A percentile compares a stretch with the other conserved stretches of the same genome.
Conservation (phyloP, 2,329 filamentous ascomycete genomes). For the Calonectria leucothoes region DNA sequence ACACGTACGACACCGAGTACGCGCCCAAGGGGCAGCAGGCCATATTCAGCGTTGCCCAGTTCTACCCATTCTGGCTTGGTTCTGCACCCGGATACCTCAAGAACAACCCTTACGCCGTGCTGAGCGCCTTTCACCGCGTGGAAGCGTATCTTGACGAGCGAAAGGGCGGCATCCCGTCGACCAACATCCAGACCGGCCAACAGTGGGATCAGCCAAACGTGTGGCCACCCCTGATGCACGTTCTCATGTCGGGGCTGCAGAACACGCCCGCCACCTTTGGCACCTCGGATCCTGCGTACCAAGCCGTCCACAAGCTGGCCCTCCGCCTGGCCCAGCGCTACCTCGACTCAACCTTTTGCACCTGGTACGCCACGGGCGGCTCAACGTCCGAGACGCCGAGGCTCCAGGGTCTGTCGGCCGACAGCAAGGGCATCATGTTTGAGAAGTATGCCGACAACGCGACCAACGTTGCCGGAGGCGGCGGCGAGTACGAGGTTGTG, state of each 20-base stretch:
- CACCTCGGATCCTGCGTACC: constrained; percentile 63
- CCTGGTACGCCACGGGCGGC: constrained; percentile 76
- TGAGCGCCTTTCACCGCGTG: constrained; percentile 65
- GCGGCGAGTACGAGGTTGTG: constrained; percentile 77
- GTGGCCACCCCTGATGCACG: constrained; percentile 75
- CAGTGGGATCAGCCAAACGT: constrained; percentile 80
- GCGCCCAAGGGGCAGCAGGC: constrained; percentile 68
- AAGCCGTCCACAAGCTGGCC: constrained; percentile 65
- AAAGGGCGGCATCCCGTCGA: constrained; percentile 70
- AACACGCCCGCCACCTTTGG: constrained; percentile 69
- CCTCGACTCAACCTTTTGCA: constrained; percentile 75
- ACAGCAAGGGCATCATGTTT: constrained; percentile 71
- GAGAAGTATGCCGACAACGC: constrained; percentile 75
- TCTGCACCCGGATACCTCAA: constrained; percentile 69
- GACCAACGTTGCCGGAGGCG: constrained; percentile 70
- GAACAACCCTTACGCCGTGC: constrained; percentile 68
- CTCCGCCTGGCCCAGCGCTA: constrained; percentile 73
- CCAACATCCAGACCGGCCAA: constrained; percentile 70
- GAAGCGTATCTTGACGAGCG: constrained; percentile 62
- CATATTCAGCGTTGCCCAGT: constrained; percentile 68
- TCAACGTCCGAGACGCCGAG: constrained; percentile 64
- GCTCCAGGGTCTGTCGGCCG: constrained; percentile 57
- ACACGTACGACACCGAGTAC: constrained; percentile 42
- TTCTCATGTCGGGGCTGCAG: constrained; percentile 71
- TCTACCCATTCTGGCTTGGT: constrained; percentile 78